These are phyloP conservation scores for Athelia sp. DNA, from an alignment of 1,284 basidiomycete genomes.

Conservation along the genomic window DNA sequence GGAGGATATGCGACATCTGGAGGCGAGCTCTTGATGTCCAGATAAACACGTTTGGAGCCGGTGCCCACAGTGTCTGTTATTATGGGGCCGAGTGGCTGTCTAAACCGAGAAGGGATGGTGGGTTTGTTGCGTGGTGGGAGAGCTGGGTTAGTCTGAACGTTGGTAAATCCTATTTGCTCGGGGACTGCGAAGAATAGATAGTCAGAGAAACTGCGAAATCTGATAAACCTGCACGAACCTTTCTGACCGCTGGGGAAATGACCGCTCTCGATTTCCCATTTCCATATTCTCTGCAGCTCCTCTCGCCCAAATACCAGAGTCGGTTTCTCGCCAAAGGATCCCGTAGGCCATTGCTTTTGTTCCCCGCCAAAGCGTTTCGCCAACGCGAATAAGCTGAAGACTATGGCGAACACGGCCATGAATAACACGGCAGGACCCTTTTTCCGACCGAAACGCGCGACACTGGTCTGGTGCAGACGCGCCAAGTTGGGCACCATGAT, in stretches of 20 bases:
- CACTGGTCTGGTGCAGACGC: constrained; percentile 51
- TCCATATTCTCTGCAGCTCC: constrained; percentile 85
- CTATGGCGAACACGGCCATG: constrained; percentile 40
- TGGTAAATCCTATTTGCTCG: constrained; percentile 56
- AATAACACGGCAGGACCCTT: constrained; percentile 46
- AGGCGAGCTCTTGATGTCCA: constrained; percentile 57
- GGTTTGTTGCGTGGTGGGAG: constrained; percentile 49
- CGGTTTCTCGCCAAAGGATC: constrained; percentile 62
- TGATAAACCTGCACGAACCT: constrained; percentile 43
- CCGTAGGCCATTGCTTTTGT: constrained; percentile 63
- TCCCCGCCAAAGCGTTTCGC: constrained; percentile 50
- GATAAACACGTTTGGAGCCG: constrained; percentile 73
- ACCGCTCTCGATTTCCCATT: constrained; percentile 88
- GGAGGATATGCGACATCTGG: constrained; percentile 43
- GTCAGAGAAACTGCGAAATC: constrained; percentile 2
- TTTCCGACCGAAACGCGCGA: constrained; percentile 55
- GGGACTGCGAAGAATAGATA: constrained; percentile 51
- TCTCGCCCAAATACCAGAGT: constrained; percentile 75
- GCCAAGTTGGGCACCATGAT: constrained; percentile 62
- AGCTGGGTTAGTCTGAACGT: constrained; percentile 65
- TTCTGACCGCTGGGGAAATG: constrained; percentile 81
- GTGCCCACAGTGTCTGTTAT: constrained; percentile 53
- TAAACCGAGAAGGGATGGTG: constrained; percentile 39
- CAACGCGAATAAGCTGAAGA: constrained; percentile 55
- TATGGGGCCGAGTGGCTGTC: constrained; percentile 35